A percentile compares a stretch with the other conserved stretches of the same genome.
Conservation (phyloP, 345 rosid species). For the Arabidopsis arenosa region DNA sequence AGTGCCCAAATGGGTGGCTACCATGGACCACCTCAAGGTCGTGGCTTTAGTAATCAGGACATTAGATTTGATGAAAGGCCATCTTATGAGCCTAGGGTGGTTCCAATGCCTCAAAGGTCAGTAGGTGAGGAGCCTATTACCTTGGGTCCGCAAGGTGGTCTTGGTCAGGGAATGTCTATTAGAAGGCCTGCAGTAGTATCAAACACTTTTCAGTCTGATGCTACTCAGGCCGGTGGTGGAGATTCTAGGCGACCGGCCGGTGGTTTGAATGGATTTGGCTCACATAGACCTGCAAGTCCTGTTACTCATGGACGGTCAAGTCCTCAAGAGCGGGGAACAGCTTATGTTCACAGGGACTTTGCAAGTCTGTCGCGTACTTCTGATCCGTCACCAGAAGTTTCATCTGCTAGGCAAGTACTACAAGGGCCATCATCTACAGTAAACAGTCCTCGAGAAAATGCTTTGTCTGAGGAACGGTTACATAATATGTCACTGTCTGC, state of each 20-base stretch:
- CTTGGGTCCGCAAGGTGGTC: slow-evolving; percentile 98
- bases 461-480: slow-evolving; percentile 64
- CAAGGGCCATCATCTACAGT: slow-evolving; percentile 51
- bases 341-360: slow-evolving; percentile 58
- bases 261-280: slow-evolving; percentile 63
- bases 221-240: slow-evolving; percentile 50
- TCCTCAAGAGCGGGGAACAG: slow-evolving; percentile 57
- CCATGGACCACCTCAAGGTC: slow-evolving; percentile 73
- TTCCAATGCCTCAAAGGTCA: slow-evolving; percentile 78
- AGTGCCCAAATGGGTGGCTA: slow-evolving; percentile 70
- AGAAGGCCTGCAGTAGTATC: slow-evolving; percentile 61
- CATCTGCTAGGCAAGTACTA: slow-evolving; percentile 53
- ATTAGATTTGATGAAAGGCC: slow-evolving; percentile 76
- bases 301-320: slow-evolving; percentile 51
- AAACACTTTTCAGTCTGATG: slow-evolving; percentile 52
- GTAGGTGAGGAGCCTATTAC: slow-evolving; percentile 77
- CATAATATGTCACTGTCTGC: slow-evolving; percentile 68
- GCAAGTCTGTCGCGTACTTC: slow-evolving; percentile 53
- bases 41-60: slow-evolving; percentile 75
- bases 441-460: slow-evolving; percentile 57
- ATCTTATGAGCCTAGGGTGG: slow-evolving; percentile 67
- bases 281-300: slow-evolving; percentile 61
- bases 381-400: slow-evolving; percentile 58
- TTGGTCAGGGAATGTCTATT: slow-evolving; percentile 86
- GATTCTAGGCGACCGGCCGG: slow-evolving; percentile 65